A percentile compares a stretch with the other conserved stretches of the same genome.
phyloP scores from a whole-genome alignment of 1,284 basidiomycete species.

The Inonotus obliquus region DNA sequence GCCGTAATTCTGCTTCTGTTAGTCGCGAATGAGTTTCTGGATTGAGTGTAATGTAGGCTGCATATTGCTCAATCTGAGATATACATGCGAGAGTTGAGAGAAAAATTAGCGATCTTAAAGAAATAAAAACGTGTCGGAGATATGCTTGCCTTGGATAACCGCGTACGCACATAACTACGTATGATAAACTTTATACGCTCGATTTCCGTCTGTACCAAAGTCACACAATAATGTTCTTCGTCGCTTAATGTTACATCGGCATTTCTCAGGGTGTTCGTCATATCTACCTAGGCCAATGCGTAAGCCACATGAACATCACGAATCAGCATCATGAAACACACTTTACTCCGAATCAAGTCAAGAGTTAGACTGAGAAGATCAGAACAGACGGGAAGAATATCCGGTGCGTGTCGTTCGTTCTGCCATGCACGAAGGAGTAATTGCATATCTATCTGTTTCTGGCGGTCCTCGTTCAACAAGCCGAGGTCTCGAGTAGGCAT shows the following conservation, averaged over 20 bases:
- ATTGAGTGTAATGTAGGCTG: conserved; percentile 62
- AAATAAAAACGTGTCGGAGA: background rate
- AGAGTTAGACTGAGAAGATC: conserved; percentile 67
- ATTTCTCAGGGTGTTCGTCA: conserved; percentile 62
- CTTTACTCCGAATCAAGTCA: conserved; percentile 85
- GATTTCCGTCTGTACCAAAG: conserved; percentile 89
- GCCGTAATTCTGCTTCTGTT: conserved; percentile 74
- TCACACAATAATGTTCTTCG: conserved; percentile 87
- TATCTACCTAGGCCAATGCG: conserved; percentile 20
- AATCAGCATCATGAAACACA: conserved; percentile 33
- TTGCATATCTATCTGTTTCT: conserved; percentile 45
- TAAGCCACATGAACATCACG: background rate
- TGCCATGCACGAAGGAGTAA: conserved; percentile 78
- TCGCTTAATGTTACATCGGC: conserved; percentile 78
- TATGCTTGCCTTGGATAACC: conserved; percentile 72
- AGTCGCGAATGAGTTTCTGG: conserved; percentile 66
- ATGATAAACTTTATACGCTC: conserved; percentile 90
- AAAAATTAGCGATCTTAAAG: background rate
- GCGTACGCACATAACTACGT: conserved; percentile 80
- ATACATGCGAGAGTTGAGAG: background rate
- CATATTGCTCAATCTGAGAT: conserved; percentile 79
- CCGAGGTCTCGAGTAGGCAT: background rate
- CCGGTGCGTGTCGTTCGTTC: conserved; percentile 81
- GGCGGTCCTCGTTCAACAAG: background rate
- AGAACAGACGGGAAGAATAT: conserved; percentile 74